Base-by-base conservation (phyloP, 495 filamentous ascomycete genomes). In the Jackrogersella multiformis region DNA sequence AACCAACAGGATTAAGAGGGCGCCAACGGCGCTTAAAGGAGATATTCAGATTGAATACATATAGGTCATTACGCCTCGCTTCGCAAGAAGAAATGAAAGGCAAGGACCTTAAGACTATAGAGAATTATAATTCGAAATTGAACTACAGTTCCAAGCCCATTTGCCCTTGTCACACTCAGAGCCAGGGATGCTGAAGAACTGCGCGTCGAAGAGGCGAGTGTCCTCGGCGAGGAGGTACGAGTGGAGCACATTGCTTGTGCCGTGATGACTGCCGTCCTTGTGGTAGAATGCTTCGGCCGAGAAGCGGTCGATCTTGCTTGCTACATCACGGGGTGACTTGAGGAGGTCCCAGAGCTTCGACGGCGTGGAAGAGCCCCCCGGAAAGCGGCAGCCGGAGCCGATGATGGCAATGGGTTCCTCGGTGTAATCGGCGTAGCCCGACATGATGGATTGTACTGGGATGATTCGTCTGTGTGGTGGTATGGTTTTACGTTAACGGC, bases 231-330 rank as follows among this genome's bases (percentile, higher is more conserved):
- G 32, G n/a, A 62, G 26, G 49, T 62, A 62, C 4, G 59, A 45
- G 16, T 62, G 39, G 10, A 28, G 59, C 2, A 55, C 48, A 24
- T 62, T 62, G 41, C 38, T 62, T 18, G 59, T 51, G 36, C 64
- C 56, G 35, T 62, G 48, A 32, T 56, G 57, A 28, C 46, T 52
- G 35, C 57, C 52, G 52, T 61, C 44, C 24, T 53, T 54, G 34
- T 61, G 64, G 39, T 68, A 60, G 28, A 61, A 68, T 73, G 68
- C 2, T 79, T 81, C 0, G 77, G 35, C 30, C 24, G 21, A 35
- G 32, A 55, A 62, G 6, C 59, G 49, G 32, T 62, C 59, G 12
- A 62, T 62, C 21, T 62, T 45, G 38, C 30, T 55, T 8, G 15
- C 21, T 0, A 62, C 48, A 62, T 62, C 59, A 4, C 59, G 59